Percentiles rank a stretch among this genome's conserved stretches.
These are phyloP conservation scores for Metarhizium brunneum DNA, from an alignment of 2,329 filamentous ascomycete species.

Conservation along the genomic window DNA sequence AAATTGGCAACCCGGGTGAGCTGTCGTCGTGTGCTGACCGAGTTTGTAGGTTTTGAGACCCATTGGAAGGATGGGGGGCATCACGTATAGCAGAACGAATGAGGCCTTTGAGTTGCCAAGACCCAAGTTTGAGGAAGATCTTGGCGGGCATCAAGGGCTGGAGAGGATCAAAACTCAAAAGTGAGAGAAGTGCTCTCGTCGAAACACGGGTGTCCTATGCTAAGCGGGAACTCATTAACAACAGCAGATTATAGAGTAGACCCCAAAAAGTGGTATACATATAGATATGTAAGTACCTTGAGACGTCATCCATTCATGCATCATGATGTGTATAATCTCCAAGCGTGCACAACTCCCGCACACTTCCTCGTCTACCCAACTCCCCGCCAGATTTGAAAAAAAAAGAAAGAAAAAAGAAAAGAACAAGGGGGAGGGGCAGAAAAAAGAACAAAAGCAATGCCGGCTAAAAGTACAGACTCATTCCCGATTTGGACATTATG, in stretches of 20 bases:
- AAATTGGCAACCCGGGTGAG: background rate
- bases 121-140: constrained; percentile 45
- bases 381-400: background rate
- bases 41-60: constrained; percentile 56
- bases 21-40: background rate
- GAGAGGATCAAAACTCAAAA: constrained; percentile 29
- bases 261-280: background rate
- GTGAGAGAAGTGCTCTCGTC: background rate
- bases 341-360: background rate
- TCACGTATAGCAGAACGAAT: constrained; percentile 54
- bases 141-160: constrained; percentile 42
- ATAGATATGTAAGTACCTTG: background rate
- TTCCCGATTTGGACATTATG: constrained; percentile 58
- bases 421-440: no score
- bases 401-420: background rate
- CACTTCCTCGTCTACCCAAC: background rate
- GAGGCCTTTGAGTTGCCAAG: constrained; percentile 65
- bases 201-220: background rate
- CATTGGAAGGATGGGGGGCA: constrained; percentile 72
- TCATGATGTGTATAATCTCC: background rate
- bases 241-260: background rate
- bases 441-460: no score
- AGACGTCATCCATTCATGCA: constrained; percentile 1
- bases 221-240: background rate
- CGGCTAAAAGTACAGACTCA: constrained; percentile 42